Conservation (phyloP, 768 basidiomycete genomes). For the Mycena rebaudengoi region DNA sequence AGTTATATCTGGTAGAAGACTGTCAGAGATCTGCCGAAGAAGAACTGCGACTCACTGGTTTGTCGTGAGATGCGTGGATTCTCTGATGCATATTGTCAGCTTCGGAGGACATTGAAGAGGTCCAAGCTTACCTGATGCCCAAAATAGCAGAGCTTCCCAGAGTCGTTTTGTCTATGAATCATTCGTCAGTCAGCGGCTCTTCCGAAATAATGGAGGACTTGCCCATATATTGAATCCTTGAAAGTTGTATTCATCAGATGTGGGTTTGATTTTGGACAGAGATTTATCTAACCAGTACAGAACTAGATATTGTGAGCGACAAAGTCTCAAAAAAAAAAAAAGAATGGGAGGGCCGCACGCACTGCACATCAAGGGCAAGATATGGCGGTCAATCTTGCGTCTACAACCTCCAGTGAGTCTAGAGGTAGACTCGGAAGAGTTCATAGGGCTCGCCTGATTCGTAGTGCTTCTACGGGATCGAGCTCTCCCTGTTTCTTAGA, state of each 20-base stretch:
- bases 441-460: background rate
- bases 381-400: background rate
- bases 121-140: slow-evolving; percentile 63
- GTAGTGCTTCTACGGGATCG: background rate
- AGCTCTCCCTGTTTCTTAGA: background rate
- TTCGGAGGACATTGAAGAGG: background rate
- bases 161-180: slow-evolving; percentile 78
- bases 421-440: background rate
- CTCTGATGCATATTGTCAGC: slow-evolving; percentile 42
- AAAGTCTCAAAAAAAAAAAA: too few species aligned
- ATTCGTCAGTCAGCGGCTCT: too few species aligned
- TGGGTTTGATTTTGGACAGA: too few species aligned
- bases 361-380: too few species aligned
- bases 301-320: too few species aligned
- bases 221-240: too few species aligned
- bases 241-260: too few species aligned
- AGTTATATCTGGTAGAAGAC: too few species aligned
- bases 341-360: too few species aligned
- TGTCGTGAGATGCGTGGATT: slow-evolving; percentile 67
- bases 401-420: background rate
- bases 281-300: too few species aligned
- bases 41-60: slow-evolving; percentile 59
- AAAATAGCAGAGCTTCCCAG: slow-evolving; percentile 73
- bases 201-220: too few species aligned
- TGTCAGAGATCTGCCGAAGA: too few species aligned